Conservation (phyloP, 257 asterid species). For the Solanum gracilifrons region DNA sequence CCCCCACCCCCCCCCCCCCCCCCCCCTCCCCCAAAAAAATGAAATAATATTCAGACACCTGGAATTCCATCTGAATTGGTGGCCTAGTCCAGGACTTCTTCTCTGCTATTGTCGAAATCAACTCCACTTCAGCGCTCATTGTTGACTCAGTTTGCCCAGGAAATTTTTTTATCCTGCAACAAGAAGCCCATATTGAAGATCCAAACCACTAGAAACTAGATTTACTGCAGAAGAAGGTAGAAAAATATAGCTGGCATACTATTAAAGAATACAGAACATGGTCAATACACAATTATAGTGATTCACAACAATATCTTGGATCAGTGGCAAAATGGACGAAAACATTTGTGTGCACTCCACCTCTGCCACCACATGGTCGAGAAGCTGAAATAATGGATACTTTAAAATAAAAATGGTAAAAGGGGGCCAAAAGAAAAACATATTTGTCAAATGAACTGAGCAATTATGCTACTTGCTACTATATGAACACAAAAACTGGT, state of each 20-base stretch:
- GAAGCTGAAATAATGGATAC: not conserved
- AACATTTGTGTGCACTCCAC: not conserved
- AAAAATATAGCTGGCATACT: not conserved
- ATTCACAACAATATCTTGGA: not conserved
- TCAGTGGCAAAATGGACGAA: not conserved
- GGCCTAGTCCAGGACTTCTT: constrained; percentile 99
- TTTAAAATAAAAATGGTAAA: not conserved
- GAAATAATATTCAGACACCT: constrained; percentile 33
- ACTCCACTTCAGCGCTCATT: constrained; percentile 94
- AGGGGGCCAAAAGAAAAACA: not conserved
- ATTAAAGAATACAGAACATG: not conserved
- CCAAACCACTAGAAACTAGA: not conserved
- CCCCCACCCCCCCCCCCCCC: too few species aligned
- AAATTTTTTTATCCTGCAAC: constrained; percentile 86
- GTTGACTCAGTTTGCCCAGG: constrained; percentile 99
- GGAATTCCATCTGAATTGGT: constrained; percentile 99
- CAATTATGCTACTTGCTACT: not conserved
- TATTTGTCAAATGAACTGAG: not conserved
- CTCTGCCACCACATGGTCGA: not conserved
- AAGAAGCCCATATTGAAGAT: not conserved
- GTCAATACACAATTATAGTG: not conserved
- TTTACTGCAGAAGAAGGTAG: not conserved
- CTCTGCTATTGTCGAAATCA: constrained; percentile 88
- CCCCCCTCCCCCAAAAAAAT: too few species aligned
- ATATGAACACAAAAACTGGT: not conserved